These are phyloP conservation scores for Phytophthora rubi DNA, from an alignment of 352 stramenopile species.

Conservation along the genomic window DNA sequence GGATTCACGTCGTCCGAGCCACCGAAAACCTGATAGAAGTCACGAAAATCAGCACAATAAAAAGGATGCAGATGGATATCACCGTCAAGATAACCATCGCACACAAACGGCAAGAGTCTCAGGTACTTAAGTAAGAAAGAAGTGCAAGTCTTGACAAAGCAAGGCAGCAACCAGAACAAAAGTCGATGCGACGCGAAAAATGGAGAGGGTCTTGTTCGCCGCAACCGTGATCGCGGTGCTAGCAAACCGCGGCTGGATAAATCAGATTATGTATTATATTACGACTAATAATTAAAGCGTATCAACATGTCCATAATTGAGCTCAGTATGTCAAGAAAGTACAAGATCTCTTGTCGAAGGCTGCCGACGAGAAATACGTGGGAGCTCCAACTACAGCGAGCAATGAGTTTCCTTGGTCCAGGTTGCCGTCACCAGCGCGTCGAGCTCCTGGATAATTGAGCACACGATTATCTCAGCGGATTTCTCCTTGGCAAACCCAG, in stretches of 20 bases:
- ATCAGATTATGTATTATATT: neutral
- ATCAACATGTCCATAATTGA: neutral
- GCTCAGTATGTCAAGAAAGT: too few species aligned
- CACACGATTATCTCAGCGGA: slow-evolving; percentile 34
- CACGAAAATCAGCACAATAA: neutral
- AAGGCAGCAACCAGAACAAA: neutral
- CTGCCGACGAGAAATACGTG: too few species aligned
- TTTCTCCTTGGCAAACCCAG: slow-evolving; percentile 28
- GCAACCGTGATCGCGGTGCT: neutral
- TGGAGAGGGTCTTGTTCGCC: neutral
- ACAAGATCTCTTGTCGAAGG: too few species aligned
- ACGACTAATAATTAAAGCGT: neutral
- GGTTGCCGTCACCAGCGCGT: neutral
- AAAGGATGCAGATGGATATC: neutral
- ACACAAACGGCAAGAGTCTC: neutral
- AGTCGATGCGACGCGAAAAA: neutral
- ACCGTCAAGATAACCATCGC: neutral
- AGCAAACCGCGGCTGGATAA: neutral
- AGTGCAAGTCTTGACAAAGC: neutral
- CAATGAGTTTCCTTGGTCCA: neutral
- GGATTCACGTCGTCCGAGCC: neutral
- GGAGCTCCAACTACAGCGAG: slow-evolving; percentile 8
- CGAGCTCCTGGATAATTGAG: slow-evolving; percentile 29
- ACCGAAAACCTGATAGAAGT: neutral
- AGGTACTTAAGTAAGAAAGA: neutral